These are phyloP conservation scores for Globisporangium solare DNA, from an alignment of 352 stramenopile genomes.

Conservation along the genomic window DNA sequence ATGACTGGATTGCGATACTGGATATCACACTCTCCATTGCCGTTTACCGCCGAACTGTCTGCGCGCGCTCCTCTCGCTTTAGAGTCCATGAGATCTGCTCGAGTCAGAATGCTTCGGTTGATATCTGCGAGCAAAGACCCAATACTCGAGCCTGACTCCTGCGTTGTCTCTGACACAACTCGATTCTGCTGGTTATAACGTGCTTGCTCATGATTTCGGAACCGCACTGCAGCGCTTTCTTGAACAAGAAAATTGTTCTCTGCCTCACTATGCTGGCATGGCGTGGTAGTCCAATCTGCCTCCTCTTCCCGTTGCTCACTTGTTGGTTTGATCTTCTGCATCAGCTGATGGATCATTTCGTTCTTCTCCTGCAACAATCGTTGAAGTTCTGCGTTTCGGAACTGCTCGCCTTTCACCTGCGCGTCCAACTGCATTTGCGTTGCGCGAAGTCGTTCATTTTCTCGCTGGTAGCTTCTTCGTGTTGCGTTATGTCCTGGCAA, in stretches of 20 bases:
- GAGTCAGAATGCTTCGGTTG: constrained; percentile 8
- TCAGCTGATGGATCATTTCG: constrained; percentile 45
- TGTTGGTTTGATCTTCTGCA: constrained; percentile 20
- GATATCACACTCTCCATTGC: background rate
- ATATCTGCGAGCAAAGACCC: constrained; percentile 9
- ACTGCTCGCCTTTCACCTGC: constrained; percentile 41
- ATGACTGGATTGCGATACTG: background rate
- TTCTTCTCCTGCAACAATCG: constrained; percentile 71
- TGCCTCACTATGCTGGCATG: no score
- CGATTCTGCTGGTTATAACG: background rate
- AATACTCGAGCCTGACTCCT: constrained; percentile 2
- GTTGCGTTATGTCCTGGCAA: constrained; percentile 62
- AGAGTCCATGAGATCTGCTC: background rate
- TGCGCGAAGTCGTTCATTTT: constrained; percentile 39
- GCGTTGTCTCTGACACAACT: background rate
- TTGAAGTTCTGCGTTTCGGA: constrained; percentile 49
- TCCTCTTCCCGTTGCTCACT: background rate
- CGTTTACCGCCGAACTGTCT: no score
- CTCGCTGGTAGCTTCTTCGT: constrained; percentile 58
- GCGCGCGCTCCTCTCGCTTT: background rate
- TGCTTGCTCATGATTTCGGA: background rate
- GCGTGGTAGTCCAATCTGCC: background rate
- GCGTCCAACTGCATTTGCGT: constrained; percentile 30
- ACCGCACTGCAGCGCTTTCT: no score
- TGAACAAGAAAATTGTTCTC: no score